Percentiles rank a stretch among this genome's conserved stretches.
Conservation (phyloP, 495 filamentous ascomycete species). For the Thozetella sp. region DNA sequence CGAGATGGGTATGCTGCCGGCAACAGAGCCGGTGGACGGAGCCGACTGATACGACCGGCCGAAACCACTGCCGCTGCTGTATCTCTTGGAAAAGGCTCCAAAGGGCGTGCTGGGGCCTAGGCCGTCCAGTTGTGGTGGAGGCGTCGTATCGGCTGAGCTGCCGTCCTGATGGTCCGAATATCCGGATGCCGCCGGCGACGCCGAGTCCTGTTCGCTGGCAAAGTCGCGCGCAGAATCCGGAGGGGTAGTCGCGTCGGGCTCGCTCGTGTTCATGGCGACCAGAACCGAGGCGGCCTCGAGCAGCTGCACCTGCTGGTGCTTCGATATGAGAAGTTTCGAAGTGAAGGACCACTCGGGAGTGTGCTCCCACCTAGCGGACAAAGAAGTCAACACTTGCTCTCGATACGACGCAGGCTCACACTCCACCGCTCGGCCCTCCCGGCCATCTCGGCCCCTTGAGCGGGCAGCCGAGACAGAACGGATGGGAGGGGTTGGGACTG, state of each 20-base stretch:
- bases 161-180: constrained; percentile 74
- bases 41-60: constrained; percentile 87
- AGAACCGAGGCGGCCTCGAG: constrained; percentile 95
- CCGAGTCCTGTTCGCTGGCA: constrained; percentile 78
- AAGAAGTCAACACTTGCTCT: constrained; percentile 40
- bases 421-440: constrained; percentile 7
- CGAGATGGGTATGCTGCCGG: constrained; percentile 47
- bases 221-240: constrained; percentile 64
- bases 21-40: constrained; percentile 52
- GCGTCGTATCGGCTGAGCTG: constrained; percentile 72
- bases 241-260: constrained; percentile 53
- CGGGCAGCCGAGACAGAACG: constrained; percentile 26
- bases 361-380: constrained; percentile 91
- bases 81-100: constrained; percentile 57
- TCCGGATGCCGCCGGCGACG: constrained; percentile 75
- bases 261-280: constrained; percentile 79
- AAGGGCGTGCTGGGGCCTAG: constrained; percentile 38
- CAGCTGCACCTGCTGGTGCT: constrained; percentile 98
- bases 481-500: constrained; percentile 42
- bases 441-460: constrained; percentile 12
- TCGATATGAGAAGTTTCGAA: constrained; percentile 97
- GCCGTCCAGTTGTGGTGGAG: constrained; percentile 63
- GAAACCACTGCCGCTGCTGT: constrained; percentile 69
- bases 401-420: constrained; percentile 15
- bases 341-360: constrained; percentile 98